Conservation (phyloP, 1,284 basidiomycete species). For the Albatrellus sp. region DNA sequence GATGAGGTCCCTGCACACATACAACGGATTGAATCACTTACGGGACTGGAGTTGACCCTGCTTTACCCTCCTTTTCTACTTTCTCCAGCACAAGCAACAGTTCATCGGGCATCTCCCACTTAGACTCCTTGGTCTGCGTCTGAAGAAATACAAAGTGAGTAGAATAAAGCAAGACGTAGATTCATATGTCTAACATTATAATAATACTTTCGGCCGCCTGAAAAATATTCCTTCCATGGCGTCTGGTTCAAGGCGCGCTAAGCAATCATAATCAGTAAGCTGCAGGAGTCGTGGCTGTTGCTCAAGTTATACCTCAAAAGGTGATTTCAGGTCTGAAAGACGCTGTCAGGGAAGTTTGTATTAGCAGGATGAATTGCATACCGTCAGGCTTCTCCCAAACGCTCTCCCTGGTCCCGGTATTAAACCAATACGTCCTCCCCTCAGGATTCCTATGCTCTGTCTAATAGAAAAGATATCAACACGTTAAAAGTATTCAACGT, state of each 20-base stretch:
- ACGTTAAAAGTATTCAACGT: not conserved
- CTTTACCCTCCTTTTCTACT: conserved; percentile 61
- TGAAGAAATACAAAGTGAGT: conserved; percentile 16
- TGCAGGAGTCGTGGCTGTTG: no score
- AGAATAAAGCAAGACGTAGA: conserved; percentile 13
- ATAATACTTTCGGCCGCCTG: conserved; percentile 84
- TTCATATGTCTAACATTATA: conserved; percentile 53
- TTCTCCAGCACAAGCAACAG: conserved; percentile 70
- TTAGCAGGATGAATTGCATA: conserved; percentile 19
- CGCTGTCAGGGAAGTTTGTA: conserved; percentile 6
- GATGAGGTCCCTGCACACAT: not conserved
- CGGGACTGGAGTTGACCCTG: conserved; percentile 18
- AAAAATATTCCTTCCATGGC: conserved; percentile 89
- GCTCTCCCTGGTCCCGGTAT: conserved; percentile 63
- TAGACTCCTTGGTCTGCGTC: conserved; percentile 80
- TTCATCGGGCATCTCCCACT: conserved; percentile 93
- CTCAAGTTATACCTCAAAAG: conserved; percentile 59
- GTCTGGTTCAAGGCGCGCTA: conserved; percentile 79
- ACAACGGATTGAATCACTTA: conserved; percentile 12
- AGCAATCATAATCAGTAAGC: not conserved
- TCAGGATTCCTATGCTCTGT: conserved; percentile 76
- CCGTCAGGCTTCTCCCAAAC: conserved; percentile 86
- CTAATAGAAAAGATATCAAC: conserved; percentile 22
- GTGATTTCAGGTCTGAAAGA: conserved; percentile 57
- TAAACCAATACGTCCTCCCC: conserved; percentile 82